phyloP scores from a whole-genome alignment of 192 early-diverging fungal species.

The Neocallimastix lanati region DNA sequence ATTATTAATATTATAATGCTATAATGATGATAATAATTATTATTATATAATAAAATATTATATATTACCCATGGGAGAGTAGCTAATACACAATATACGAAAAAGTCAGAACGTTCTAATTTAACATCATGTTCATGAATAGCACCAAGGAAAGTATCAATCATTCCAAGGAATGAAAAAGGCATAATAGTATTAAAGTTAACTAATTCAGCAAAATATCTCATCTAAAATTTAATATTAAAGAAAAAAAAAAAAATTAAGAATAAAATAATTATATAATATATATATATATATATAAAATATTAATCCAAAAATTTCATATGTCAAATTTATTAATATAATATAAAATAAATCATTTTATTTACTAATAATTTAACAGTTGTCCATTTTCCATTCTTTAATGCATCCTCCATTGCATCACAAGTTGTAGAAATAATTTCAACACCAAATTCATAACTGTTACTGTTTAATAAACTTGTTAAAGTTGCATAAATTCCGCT shows the following conservation, averaged over 20 bases:
- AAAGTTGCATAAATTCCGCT: slow-evolving; percentile 59
- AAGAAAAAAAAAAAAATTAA: too few species aligned
- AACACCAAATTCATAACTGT: slow-evolving; percentile 37
- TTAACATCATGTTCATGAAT: slow-evolving; percentile 28
- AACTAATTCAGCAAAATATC: slow-evolving; percentile 68
- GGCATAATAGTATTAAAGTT: slow-evolving; percentile 56
- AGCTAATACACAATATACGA: slow-evolving; percentile 54
- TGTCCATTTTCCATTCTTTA: slow-evolving; percentile 41
- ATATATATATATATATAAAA: too few species aligned
- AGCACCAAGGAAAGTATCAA: slow-evolving; percentile 40
- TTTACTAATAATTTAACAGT: slow-evolving; percentile 51
- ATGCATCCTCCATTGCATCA: slow-evolving; percentile 26
- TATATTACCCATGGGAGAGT: slow-evolving; percentile 57
- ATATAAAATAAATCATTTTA: too few species aligned
- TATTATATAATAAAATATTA: too few species aligned
- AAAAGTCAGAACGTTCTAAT: slow-evolving; percentile 36
- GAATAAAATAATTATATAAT: too few species aligned
- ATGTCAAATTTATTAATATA: too few species aligned
- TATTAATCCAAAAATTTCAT: too few species aligned
- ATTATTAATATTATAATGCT: too few species aligned
- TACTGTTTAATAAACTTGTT: slow-evolving; percentile 63
- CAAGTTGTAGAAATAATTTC: slow-evolving; percentile 41
- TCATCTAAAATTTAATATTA: slow-evolving; percentile 11
- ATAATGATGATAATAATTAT: too few species aligned
- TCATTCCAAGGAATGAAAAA: slow-evolving; percentile 35